phyloP scores from a whole-genome alignment of 1,284 basidiomycete species.

The Cryptococcus amylolentus region DNA sequence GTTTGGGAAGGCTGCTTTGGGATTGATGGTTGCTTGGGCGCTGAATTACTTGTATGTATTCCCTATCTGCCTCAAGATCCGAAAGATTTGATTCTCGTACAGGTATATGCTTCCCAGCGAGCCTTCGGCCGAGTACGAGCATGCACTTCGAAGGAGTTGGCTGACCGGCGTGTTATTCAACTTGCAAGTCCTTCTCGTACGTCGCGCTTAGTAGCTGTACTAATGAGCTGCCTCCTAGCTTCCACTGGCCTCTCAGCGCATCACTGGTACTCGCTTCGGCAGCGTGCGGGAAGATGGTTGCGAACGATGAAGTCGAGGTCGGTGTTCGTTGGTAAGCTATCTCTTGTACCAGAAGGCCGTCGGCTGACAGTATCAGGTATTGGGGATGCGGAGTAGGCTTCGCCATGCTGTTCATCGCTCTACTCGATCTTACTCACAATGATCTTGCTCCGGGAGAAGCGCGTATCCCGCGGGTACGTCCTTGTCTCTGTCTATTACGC shows the following conservation, averaged over 20 bases:
- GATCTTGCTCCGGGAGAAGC: slow-evolving; percentile 10
- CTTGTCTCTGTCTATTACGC: background rate
- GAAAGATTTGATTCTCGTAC: background rate
- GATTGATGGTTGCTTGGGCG: slow-evolving; percentile 51
- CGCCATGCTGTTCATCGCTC: slow-evolving; percentile 39
- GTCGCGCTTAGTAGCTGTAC: no score
- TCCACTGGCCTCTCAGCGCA: slow-evolving; percentile 49
- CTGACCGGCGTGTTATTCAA: slow-evolving; percentile 45
- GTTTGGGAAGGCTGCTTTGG: slow-evolving; percentile 45
- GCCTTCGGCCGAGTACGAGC: slow-evolving; percentile 36
- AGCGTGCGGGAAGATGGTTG: slow-evolving; percentile 41
- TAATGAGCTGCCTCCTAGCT: slow-evolving; percentile 5
- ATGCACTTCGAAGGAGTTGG: slow-evolving; percentile 49
- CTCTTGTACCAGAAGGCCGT: no score
- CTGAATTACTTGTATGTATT: slow-evolving; percentile 45
- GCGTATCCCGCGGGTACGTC: background rate
- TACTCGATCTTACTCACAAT: slow-evolving; percentile 44
- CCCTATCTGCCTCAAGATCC: background rate
- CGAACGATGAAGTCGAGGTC: slow-evolving; percentile 21
- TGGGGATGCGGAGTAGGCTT: slow-evolving; percentile 48
- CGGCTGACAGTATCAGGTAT: no score
- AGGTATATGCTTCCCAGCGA: slow-evolving; percentile 32
- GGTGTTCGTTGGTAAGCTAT: slow-evolving; percentile 12
- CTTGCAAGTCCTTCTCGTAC: slow-evolving; percentile 23
- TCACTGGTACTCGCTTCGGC: slow-evolving; percentile 46